A percentile compares a stretch with the other conserved stretches of the same genome.
These are phyloP conservation scores for Mytilinidion resinicola DNA, from an alignment of 495 filamentous ascomycete genomes.

Conservation along the genomic window DNA sequence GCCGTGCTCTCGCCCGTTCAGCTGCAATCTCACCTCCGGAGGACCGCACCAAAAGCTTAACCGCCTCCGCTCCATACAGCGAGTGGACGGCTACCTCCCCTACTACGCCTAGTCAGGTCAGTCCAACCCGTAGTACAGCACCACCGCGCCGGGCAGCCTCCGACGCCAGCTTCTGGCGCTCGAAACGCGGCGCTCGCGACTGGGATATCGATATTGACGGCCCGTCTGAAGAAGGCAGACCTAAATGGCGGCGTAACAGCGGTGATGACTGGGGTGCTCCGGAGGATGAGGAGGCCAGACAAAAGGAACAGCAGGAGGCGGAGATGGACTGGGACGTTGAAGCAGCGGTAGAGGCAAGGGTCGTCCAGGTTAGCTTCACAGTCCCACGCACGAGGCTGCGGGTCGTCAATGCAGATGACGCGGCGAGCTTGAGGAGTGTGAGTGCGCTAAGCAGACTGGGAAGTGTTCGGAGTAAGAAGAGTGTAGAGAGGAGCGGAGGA, in stretches of 20 bases:
- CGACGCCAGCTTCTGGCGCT: conserved; percentile 55
- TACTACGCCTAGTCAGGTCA: conserved; percentile 26
- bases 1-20: conserved; percentile 45
- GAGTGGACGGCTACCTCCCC: conserved; percentile 12
- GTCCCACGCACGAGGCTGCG: conserved; percentile 77
- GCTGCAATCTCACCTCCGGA: conserved; percentile 1
- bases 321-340: conserved; percentile 90
- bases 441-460: conserved; percentile 5
- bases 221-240: conserved; percentile 9
- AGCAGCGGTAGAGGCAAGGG: conserved; percentile 64
- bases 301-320: conserved; percentile 31
- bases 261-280: conserved; percentile 29
- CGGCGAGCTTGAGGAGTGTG: conserved; percentile 40
- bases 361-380: conserved; percentile 92
- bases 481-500: no score
- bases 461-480: no score
- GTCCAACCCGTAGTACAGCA: not conserved
- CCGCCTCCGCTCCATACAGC: conserved; percentile 6
- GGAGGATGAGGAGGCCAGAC: conserved; percentile 20
- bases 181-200: conserved; percentile 44
- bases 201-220: conserved; percentile 29
- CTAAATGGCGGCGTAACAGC: conserved; percentile 20
- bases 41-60: conserved; percentile 14
- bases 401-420: conserved; percentile 68
- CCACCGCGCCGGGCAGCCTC: conserved; percentile 50